Conservation (phyloP, 805 yeast species). For the Hemisphaericaspora nanyangensis region DNA sequence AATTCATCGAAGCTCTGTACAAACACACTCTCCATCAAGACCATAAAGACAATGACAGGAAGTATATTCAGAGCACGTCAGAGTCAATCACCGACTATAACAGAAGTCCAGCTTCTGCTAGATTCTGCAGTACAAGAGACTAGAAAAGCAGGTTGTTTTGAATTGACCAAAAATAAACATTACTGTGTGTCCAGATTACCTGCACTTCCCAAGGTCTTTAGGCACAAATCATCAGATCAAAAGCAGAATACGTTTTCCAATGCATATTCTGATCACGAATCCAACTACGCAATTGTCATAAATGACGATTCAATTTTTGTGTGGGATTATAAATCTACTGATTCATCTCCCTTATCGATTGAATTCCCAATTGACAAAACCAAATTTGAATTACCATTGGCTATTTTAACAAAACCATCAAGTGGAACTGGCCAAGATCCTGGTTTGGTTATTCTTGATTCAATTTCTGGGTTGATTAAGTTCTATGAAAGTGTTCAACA, state of each 20-base stretch:
- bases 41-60: not conserved
- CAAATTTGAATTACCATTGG: slow-evolving; percentile 40
- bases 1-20: no score
- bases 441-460: slow-evolving; percentile 66
- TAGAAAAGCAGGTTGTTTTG: slow-evolving; percentile 17
- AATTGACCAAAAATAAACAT: slow-evolving; percentile 54
- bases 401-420: slow-evolving; percentile 55
- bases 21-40: no score
- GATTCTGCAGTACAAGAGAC: slow-evolving; percentile 1
- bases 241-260: slow-evolving; percentile 14
- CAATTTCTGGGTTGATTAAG: slow-evolving; percentile 52
- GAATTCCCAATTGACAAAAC: slow-evolving; percentile 44
- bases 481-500: slow-evolving; percentile 74
- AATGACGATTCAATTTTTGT: slow-evolving; percentile 52
- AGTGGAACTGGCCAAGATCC: slow-evolving; percentile 52
- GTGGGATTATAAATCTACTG: slow-evolving; percentile 67
- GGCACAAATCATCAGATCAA: slow-evolving; percentile 6
- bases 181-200: slow-evolving; percentile 57
- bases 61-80: slow-evolving; percentile 2
- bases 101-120: no score
- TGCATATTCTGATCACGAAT: slow-evolving; percentile 45
- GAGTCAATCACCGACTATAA: not conserved
- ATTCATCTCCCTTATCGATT: slow-evolving; percentile 53
- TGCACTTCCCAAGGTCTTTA: slow-evolving; percentile 48
- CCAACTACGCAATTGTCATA: slow-evolving; percentile 48